Evolutionary conservation across 2,329 filamentous ascomycete genomes (phyloP).

Genomic region (Xylariaceae sp.): DNA sequence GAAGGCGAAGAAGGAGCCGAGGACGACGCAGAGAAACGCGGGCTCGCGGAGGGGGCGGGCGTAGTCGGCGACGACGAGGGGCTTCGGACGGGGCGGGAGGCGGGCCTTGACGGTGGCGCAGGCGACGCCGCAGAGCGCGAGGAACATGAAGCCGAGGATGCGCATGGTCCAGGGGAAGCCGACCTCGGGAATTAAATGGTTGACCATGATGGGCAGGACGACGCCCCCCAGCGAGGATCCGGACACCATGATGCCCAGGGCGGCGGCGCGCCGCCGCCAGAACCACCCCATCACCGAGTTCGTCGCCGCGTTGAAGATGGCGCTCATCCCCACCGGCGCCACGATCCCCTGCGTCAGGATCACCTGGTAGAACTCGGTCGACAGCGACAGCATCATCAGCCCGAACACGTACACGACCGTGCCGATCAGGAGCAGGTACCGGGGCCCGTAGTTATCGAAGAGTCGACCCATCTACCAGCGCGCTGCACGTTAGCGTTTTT

Average conservation of each 20-base stretch:
- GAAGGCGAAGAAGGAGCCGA: conserved; percentile 36
- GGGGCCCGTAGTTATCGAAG: conserved; percentile 40
- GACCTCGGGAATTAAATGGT: conserved; percentile 42
- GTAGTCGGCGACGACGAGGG: conserved; percentile 33
- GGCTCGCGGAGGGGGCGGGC: conserved; percentile 32
- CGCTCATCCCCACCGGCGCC: conserved; percentile 27
- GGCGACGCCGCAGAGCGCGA: conserved; percentile 31
- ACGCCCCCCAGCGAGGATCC: conserved; percentile 39
- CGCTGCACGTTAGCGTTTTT: conserved; percentile 8
- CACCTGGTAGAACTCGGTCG: conserved; percentile 41
- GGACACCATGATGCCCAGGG: conserved; percentile 25
- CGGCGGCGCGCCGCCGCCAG: conserved; percentile 25
- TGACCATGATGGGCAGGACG: conserved; percentile 47
- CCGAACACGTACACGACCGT: conserved; percentile 34
- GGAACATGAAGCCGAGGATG: conserved; percentile 45
- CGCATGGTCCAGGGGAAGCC: conserved; percentile 56
- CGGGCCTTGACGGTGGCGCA: conserved; percentile 35
- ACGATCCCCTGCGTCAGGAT: conserved; percentile 31
- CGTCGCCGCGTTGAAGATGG: conserved; percentile 27
- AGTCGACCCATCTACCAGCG: conserved; percentile 49
- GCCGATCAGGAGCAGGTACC: conserved; percentile 28
- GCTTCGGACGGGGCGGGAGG: conserved; percentile 22
- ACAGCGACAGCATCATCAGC: conserved; percentile 44
- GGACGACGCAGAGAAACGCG: conserved; percentile 33
- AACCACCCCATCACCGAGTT: conserved; percentile 38